Evolutionary conservation across 805 yeast genomes (phyloP).

Genomic region (Ogataea allantospora): DNA sequence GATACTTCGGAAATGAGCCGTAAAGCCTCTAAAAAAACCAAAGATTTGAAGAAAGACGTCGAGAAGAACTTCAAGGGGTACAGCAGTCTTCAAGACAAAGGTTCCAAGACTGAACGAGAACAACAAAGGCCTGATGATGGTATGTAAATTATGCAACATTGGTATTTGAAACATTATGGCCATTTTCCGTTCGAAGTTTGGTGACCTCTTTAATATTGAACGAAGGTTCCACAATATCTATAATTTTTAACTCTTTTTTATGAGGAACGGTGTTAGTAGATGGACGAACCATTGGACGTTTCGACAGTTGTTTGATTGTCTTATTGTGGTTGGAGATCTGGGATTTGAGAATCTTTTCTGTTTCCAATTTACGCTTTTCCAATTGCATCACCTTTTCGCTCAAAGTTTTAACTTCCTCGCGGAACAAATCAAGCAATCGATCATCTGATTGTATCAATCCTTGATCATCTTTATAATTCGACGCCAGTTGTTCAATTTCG

Average conservation of each 20-base stretch:
- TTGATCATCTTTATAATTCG: neutral
- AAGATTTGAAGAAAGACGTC: conserved; percentile 8
- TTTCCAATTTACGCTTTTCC: conserved; percentile 22
- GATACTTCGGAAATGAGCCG: neutral
- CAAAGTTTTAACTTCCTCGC: conserved; percentile 30
- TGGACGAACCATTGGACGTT: neutral
- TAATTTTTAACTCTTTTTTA: conserved; percentile 36
- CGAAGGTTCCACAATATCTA: conserved; percentile 24
- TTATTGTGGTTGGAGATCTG: conserved; percentile 27
- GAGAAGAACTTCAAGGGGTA: conserved; percentile 31
- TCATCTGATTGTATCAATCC: conserved; percentile 27
- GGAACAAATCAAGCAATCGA: conserved; percentile 28
- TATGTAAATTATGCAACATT: conserved; percentile 24
- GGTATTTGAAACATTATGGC: neutral
- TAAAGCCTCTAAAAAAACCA: conserved; percentile 13
- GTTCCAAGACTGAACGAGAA: conserved; percentile 40
- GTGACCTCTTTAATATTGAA: conserved; percentile 18
- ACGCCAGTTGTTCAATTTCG: conserved; percentile 3
- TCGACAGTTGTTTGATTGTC: conserved; percentile 20
- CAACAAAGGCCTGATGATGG: conserved; percentile 49
- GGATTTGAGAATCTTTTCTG: conserved; percentile 21
- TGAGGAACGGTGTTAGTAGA: no score
- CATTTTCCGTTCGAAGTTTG: neutral
- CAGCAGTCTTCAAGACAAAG: conserved; percentile 42
- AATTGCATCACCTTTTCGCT: conserved; percentile 22